These are phyloP conservation scores for Coccomyxa sp. DNA, from an alignment of 139 green algal genomes.

Conservation along the genomic window DNA sequence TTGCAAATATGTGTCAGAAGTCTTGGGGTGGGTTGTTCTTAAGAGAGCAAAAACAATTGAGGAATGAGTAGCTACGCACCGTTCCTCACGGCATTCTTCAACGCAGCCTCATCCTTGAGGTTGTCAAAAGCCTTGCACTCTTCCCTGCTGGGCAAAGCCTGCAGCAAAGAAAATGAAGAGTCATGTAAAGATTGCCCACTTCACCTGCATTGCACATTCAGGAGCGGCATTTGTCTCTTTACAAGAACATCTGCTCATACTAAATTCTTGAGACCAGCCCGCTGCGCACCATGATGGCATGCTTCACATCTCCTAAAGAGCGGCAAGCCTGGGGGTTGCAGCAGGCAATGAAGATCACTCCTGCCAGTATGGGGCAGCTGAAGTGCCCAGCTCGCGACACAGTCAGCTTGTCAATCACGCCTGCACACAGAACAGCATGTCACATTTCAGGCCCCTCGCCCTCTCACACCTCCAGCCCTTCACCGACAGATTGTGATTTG, in stretches of 20 bases:
- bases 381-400: conserved; percentile 18
- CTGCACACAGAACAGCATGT: conserved; percentile 5
- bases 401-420: not conserved
- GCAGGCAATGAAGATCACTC: conserved; percentile 15
- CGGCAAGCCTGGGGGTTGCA: not conserved
- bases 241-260: not conserved
- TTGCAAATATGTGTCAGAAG: too few relatives aligned
- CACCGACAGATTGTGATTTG: not conserved
- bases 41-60: too few relatives aligned
- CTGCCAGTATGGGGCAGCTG: conserved; percentile 21
- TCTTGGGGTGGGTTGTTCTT: too few relatives aligned
- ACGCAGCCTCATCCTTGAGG: not conserved
- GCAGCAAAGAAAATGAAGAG: not conserved
- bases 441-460: not conserved
- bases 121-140: not conserved
- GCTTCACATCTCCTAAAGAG: not conserved
- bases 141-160: not conserved
- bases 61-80: not conserved
- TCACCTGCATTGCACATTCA: too few relatives aligned
- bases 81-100: conserved; percentile 10
- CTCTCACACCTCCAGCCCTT: too few relatives aligned
- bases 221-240: not conserved
- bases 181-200: not conserved
- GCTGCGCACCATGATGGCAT: not conserved
- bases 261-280: not conserved